These are phyloP conservation scores for Cladorrhinum sp. DNA, from an alignment of 2,329 filamentous ascomycete species.

Conservation along the genomic window DNA sequence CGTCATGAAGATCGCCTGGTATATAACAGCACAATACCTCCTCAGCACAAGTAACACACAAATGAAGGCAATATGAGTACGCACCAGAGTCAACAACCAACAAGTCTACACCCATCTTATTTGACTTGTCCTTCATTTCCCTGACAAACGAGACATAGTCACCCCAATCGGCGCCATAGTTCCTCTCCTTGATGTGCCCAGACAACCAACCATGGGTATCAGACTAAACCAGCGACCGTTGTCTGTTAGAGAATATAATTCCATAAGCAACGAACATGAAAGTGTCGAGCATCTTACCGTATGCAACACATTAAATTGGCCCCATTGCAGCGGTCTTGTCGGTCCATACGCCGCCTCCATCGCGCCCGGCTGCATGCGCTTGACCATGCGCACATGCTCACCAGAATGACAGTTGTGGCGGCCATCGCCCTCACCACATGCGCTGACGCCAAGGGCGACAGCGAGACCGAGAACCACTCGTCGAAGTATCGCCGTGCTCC, in stretches of 20 bases:
- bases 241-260: constrained; percentile 3
- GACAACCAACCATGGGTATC: constrained; percentile 62
- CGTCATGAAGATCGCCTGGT: constrained; percentile 61
- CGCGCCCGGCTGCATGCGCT: constrained; percentile 48
- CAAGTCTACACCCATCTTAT: constrained; percentile 55
- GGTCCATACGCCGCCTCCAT: constrained; percentile 42
- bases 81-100: constrained; percentile 58
- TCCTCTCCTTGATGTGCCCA: constrained; percentile 58
- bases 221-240: constrained; percentile 35
- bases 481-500: background rate
- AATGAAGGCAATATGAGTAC: constrained; percentile 10
- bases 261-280: background rate
- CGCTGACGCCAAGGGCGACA: background rate
- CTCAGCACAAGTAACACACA: constrained; percentile 16
- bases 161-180: constrained; percentile 65
- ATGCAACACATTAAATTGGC: constrained; percentile 60
- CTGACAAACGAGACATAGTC: constrained; percentile 60
- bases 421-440: background rate
- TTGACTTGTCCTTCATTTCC: constrained; percentile 58
- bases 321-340: constrained; percentile 53
- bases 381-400: constrained; percentile 40
- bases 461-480: background rate
- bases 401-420: background rate
- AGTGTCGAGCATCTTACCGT: constrained; percentile 37
- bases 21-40: background rate